phyloP scores from a whole-genome alignment of 2,329 filamentous ascomycete genomes.

The Sclerotinia borealis region DNA sequence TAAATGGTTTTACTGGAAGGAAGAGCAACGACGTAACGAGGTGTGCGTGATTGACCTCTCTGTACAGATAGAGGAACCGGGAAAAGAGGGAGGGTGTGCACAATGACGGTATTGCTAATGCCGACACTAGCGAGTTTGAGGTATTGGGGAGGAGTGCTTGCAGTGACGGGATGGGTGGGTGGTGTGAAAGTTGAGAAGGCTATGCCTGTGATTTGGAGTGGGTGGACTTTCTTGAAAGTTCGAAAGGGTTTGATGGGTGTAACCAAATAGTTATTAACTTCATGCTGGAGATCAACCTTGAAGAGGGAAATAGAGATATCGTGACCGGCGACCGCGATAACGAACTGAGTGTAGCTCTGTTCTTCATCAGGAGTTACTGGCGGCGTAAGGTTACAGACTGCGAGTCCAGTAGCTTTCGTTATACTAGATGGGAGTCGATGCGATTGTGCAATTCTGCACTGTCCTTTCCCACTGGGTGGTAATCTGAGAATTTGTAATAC shows the following conservation, averaged over 20 bases:
- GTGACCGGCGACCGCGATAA: constrained; percentile 73
- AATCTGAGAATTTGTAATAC: constrained; percentile 49
- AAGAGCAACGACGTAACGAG: constrained; percentile 30
- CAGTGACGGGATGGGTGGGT: constrained; percentile 25
- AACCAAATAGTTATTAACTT: constrained; percentile 44
- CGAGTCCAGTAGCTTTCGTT: constrained; percentile 70
- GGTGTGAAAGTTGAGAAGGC: constrained; percentile 44
- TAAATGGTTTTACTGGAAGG: constrained; percentile 25
- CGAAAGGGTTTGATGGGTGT: constrained; percentile 46
- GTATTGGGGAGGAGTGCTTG: constrained; percentile 26
- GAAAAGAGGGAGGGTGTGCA: constrained; percentile 33
- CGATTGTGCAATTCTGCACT: constrained; percentile 46
- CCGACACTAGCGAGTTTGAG: constrained; percentile 32
- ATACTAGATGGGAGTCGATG: constrained; percentile 59
- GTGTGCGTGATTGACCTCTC: constrained; percentile 27
- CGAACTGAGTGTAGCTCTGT: constrained; percentile 65
- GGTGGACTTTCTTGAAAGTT: constrained; percentile 50
- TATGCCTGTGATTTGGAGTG: constrained; percentile 52
- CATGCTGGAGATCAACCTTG: constrained; percentile 63
- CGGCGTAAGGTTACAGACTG: constrained; percentile 63
- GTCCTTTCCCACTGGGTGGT: constrained; percentile 27
- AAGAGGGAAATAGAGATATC: constrained; percentile 74
- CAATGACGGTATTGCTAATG: constrained; percentile 32
- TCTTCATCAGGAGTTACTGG: constrained; percentile 42
- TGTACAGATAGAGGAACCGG: constrained; percentile 29